Percentiles rank a stretch among this genome's conserved stretches.
phyloP scores from a whole-genome alignment of 495 filamentous ascomycete species.

The Aspergillus taichungensis region DNA sequence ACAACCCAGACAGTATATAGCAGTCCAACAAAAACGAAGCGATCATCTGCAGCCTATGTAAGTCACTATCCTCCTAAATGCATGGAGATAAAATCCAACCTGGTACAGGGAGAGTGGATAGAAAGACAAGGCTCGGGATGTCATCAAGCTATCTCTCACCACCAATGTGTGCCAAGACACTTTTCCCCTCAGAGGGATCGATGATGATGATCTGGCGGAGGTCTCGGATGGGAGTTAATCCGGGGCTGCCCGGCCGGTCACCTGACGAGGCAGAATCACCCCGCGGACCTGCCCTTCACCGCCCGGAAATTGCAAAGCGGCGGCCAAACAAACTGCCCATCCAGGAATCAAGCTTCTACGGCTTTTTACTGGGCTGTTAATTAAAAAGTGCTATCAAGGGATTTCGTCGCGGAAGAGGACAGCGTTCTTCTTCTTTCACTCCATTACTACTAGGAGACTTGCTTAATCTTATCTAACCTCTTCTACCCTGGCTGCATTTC shows the following conservation, averaged over 20 bases:
- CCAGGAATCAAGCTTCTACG: conserved; percentile 17
- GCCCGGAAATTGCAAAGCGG: conserved; percentile 19
- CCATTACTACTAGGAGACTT: neutral
- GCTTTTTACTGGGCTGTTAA: conserved; percentile 6
- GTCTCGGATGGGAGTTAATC: conserved; percentile 9
- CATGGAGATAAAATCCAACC: too few species aligned
- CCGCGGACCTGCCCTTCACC: conserved; percentile 17
- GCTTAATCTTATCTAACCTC: neutral
- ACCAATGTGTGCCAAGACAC: conserved; percentile 14
- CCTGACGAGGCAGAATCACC: conserved; percentile 21
- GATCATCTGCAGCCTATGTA: too few species aligned
- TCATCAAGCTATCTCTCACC: conserved; percentile 1
- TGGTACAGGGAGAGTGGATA: too few species aligned
- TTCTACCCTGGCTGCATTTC: neutral
- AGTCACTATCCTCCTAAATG: too few species aligned
- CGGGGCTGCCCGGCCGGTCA: conserved; percentile 10
- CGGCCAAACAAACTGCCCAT: conserved; percentile 29
- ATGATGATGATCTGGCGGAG: conserved; percentile 18
- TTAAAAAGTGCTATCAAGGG: conserved; percentile 1
- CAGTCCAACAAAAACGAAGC: too few species aligned
- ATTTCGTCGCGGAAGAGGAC: neutral
- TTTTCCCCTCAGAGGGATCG: conserved; percentile 14
- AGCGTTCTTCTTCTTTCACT: neutral
- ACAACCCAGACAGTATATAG: too few species aligned
- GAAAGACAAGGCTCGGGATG: too few species aligned